Conservation (phyloP, 495 filamentous ascomycete genomes). For the Annulohypoxylon moriforme region DNA sequence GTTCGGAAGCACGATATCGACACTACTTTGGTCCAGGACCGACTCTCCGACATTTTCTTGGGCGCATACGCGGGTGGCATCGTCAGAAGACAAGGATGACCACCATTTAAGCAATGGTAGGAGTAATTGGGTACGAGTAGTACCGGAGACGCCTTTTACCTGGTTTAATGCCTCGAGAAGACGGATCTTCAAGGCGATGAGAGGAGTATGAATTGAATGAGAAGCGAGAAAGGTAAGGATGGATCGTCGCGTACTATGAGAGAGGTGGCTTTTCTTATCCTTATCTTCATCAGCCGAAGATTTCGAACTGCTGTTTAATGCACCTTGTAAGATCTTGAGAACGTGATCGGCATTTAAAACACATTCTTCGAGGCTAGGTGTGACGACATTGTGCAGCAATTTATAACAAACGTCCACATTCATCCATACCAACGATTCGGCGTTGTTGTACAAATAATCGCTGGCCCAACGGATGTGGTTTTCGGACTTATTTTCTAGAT, state of each 20-base stretch:
- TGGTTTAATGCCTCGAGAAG: conserved; percentile 77
- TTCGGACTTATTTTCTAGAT: conserved; percentile 36
- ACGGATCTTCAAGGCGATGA: conserved; percentile 72
- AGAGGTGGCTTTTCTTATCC: conserved; percentile 65
- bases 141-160: conserved; percentile 72
- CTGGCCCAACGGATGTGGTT: conserved; percentile 48
- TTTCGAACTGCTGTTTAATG: conserved; percentile 61
- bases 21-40: conserved; percentile 68
- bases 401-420: conserved; percentile 64
- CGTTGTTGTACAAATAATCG: conserved; percentile 61
- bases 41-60: conserved; percentile 70
- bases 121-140: conserved; percentile 74
- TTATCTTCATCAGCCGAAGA: conserved; percentile 48
- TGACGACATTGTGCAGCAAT: conserved; percentile 71
- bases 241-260: conserved; percentile 71
- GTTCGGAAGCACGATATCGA: conserved; percentile 71
- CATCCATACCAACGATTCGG: conserved; percentile 68
- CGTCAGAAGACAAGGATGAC: conserved; percentile 60
- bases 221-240: conserved; percentile 79
- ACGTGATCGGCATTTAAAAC: conserved; percentile 77
- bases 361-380: conserved; percentile 83
- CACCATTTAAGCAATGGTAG: conserved; percentile 76
- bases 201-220: conserved; percentile 74
- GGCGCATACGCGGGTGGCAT: conserved; percentile 49
- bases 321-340: conserved; percentile 65